Evolutionary conservation across 148 eudicot species (phyloP).

Genomic region (Camellia japonica): DNA sequence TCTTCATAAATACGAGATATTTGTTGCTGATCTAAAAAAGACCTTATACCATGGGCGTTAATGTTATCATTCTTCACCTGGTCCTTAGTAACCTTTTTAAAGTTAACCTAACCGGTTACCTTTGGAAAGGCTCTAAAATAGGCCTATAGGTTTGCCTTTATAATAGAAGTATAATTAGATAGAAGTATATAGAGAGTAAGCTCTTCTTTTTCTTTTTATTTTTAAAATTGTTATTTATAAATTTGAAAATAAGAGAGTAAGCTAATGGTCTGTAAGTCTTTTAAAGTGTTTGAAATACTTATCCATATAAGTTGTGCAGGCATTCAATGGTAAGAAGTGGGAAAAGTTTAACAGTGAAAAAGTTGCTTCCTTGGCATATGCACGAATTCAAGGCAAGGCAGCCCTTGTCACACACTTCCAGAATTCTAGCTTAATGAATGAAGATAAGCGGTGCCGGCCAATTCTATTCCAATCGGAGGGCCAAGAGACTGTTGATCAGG

Average conservation of each 20-base stretch:
- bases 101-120: too few relatives aligned
- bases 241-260: background rate
- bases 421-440: conserved; percentile 62
- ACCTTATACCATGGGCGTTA: too few relatives aligned
- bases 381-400: conserved; percentile 53
- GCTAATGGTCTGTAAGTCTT: background rate
- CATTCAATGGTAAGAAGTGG: conserved; percentile 59
- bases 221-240: too few relatives aligned
- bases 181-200: too few relatives aligned
- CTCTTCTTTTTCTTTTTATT: too few relatives aligned
- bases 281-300: conserved; percentile 10
- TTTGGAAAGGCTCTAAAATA: too few relatives aligned
- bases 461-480: conserved; percentile 55
- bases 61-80: too few relatives aligned
- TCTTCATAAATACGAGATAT: too few relatives aligned
- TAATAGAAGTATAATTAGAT: too few relatives aligned
- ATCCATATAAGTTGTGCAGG: conserved; percentile 27
- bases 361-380: conserved; percentile 59
- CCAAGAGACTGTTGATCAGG: conserved; percentile 44
- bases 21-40: too few relatives aligned
- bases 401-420: conserved; percentile 58
- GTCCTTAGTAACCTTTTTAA: too few relatives aligned
- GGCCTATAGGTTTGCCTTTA: too few relatives aligned
- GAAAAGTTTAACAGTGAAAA: conserved; percentile 65
- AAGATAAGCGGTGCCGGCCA: conserved; percentile 58